Conservation (phyloP, 2,329 filamentous ascomycete species). For the Lecanicillium sp. region DNA sequence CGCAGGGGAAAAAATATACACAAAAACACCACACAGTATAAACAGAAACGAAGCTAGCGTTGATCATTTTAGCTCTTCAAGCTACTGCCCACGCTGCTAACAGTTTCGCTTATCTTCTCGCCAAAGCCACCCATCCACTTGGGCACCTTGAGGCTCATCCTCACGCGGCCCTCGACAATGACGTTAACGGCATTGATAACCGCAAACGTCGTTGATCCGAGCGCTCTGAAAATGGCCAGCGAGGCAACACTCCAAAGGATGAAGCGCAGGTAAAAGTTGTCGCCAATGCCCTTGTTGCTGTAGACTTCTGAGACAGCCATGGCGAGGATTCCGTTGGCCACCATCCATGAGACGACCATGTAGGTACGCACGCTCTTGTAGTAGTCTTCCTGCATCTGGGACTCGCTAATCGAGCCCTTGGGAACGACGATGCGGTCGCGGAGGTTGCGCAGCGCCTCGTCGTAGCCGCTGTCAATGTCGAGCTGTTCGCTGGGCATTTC, state of each 20-base stretch:
- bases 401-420: constrained; percentile 51
- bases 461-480: constrained; percentile 95
- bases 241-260: constrained; percentile 87
- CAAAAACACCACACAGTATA: not conserved
- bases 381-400: constrained; percentile 94
- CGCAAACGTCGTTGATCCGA: constrained; percentile 75
- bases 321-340: constrained; percentile 81
- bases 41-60: too few relatives aligned
- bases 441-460: constrained; percentile 92
- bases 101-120: constrained; percentile 35
- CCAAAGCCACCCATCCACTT: constrained; percentile 38
- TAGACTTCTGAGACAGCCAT: constrained; percentile 92
- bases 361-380: constrained; percentile 96
- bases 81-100: constrained; percentile 41
- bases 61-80: constrained; percentile 29
- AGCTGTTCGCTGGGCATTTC: constrained; percentile 98
- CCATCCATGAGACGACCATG: constrained; percentile 94
- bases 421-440: constrained; percentile 85
- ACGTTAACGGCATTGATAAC: constrained; percentile 77
- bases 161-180: constrained; percentile 75
- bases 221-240: constrained; percentile 77
- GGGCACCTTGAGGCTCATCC: constrained; percentile 46
- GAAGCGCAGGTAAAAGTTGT: constrained; percentile 87
- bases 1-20: not conserved
- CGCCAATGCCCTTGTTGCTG: constrained; percentile 57